phyloP scores from a whole-genome alignment of 2,329 filamentous ascomycete species.

The Fusarium keratoplasticum region DNA sequence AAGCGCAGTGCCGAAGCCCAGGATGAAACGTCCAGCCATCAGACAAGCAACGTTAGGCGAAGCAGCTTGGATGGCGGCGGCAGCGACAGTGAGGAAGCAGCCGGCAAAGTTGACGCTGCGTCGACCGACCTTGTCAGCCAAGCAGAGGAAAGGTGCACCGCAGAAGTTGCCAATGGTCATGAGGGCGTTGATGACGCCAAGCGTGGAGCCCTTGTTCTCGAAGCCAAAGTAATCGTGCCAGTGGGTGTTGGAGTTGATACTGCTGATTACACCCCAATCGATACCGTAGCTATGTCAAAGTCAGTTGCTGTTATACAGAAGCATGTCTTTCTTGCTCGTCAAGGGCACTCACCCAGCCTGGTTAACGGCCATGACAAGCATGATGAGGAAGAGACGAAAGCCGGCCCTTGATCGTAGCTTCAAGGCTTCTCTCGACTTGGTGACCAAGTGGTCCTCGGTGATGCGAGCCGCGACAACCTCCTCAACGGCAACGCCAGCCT shows the following conservation, averaged over 20 bases:
- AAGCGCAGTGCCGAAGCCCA: constrained; percentile 39
- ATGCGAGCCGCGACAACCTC: constrained; percentile 38
- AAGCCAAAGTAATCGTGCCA: constrained; percentile 42
- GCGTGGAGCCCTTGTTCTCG: constrained; percentile 25
- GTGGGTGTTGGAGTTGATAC: constrained; percentile 37
- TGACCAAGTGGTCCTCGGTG: constrained; percentile 36
- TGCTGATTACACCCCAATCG: constrained; percentile 40
- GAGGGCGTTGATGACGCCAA: constrained; percentile 39
- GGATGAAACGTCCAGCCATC: constrained; percentile 35
- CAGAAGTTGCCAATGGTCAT: constrained; percentile 42
- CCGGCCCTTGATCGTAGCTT: constrained; percentile 32
- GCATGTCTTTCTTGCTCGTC: too few relatives aligned
- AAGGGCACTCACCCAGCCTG: constrained; percentile 18
- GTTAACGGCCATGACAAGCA: constrained; percentile 29
- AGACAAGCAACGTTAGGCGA: constrained; percentile 33
- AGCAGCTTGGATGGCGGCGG: constrained; percentile 35
- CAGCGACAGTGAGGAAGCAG: constrained; percentile 32
- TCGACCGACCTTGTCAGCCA: constrained; percentile 37
- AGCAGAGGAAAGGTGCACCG: constrained; percentile 34
- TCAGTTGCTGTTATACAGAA: not conserved
- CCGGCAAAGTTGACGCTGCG: constrained; percentile 38
- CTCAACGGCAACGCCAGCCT: constrained; percentile 34
- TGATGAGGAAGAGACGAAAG: constrained; percentile 32
- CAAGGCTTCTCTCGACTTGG: constrained; percentile 30
- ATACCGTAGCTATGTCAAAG: constrained; percentile 30